These are phyloP conservation scores for Coix lacrymajobi DNA, from an alignment of 176 grass and related monocot genomes.

Conservation along the genomic window DNA sequence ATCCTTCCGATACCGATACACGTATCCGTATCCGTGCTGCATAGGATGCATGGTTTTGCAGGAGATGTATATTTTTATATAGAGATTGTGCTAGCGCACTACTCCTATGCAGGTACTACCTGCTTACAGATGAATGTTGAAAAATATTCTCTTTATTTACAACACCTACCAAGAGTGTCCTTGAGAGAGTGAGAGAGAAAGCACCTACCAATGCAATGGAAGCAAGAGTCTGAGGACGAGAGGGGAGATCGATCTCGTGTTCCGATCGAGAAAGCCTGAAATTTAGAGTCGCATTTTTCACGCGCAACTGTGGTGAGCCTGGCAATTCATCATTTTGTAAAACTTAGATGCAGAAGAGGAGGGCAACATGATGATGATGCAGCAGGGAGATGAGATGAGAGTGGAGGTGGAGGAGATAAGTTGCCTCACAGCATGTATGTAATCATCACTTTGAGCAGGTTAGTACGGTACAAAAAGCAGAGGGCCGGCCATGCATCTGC, in stretches of 20 bases:
- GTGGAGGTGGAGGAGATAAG: not conserved
- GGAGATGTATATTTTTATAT: not conserved
- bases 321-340: not conserved
- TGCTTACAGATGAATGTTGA: not conserved
- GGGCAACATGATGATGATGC: not conserved
- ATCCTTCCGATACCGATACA: no score
- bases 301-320: not conserved
- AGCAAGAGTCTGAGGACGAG: no score
- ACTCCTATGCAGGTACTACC: not conserved
- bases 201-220: no score
- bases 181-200: no score
- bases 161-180: no score
- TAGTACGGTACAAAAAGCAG: not conserved
- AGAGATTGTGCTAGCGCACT: not conserved
- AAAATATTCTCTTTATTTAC: not conserved
- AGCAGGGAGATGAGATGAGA: not conserved
- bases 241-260: no score
- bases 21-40: no score
- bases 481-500: not conserved
- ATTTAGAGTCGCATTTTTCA: not conserved
- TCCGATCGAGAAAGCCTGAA: no score
- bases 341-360: not conserved
- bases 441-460: not conserved
- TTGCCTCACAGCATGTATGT: not conserved
- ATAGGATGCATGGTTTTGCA: not conserved